A percentile compares a stretch with the other conserved stretches of the same genome.
These are phyloP conservation scores for Cylindrotheca closterium DNA, from an alignment of 108 stramenopile species.

Conservation along the genomic window DNA sequence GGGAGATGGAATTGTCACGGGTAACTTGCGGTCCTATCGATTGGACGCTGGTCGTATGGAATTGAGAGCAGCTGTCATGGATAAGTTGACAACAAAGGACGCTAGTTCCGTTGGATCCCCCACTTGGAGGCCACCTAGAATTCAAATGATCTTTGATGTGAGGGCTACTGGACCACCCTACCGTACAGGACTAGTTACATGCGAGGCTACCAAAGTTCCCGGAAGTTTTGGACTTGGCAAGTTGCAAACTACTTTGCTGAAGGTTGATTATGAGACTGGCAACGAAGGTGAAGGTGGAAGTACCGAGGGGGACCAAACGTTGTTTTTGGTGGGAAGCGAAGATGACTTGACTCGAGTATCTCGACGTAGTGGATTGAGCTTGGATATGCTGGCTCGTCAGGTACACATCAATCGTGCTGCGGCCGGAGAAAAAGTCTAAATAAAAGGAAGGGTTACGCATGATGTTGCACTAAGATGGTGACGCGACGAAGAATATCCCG, in stretches of 20 bases:
- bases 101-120: background rate
- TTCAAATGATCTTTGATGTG: slow-evolving; percentile 45
- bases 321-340: slow-evolving; percentile 32
- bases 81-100: background rate
- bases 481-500: too few relatives aligned
- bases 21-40: slow-evolving; percentile 30
- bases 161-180: slow-evolving; percentile 37
- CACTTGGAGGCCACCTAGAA: slow-evolving; percentile 32
- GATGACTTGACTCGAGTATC: slow-evolving; percentile 29
- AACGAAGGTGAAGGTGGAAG: slow-evolving; percentile 37
- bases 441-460: background rate
- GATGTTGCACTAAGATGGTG: too few relatives aligned
- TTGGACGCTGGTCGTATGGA: slow-evolving; percentile 34
- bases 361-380: slow-evolving; percentile 26
- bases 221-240: background rate
- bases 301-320: slow-evolving; percentile 33
- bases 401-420: slow-evolving; percentile 43
- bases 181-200: slow-evolving; percentile 39
- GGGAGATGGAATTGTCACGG: slow-evolving; percentile 29
- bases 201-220: slow-evolving; percentile 29
- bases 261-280: slow-evolving; percentile 43
- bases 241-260: slow-evolving; percentile 31
- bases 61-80: too few relatives aligned
- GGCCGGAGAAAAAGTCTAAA: background rate
- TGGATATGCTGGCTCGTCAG: slow-evolving; percentile 22